phyloP scores from a whole-genome alignment of 1,284 basidiomycete species.

The Puccinia triticina region DNA sequence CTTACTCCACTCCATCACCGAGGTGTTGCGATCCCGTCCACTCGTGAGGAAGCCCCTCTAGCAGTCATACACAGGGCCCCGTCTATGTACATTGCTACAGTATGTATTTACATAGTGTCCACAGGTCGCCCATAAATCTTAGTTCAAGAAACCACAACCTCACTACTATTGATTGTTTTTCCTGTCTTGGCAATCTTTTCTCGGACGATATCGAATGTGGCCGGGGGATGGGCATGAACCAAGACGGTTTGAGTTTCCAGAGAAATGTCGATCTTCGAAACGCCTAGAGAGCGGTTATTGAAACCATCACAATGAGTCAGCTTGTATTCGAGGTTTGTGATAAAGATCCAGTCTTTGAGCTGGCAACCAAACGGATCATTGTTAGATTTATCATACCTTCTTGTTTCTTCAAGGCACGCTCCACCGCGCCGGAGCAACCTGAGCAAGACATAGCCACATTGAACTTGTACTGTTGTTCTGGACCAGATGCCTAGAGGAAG shows the following conservation, averaged over 20 bases:
- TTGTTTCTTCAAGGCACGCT: slow-evolving; percentile 51
- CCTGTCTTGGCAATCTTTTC: slow-evolving; percentile 50
- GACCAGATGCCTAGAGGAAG: slow-evolving; percentile 8
- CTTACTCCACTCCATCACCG: too few relatives aligned
- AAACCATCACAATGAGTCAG: too few relatives aligned
- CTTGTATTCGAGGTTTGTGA: too few relatives aligned
- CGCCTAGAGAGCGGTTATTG: too few relatives aligned
- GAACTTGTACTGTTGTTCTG: slow-evolving; percentile 46
- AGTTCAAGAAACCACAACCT: slow-evolving; percentile 24
- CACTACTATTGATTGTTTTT: slow-evolving; percentile 48
- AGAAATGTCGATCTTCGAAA: slow-evolving; percentile 50
- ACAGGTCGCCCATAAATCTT: too few relatives aligned
- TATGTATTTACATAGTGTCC: too few relatives aligned
- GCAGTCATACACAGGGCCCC: too few relatives aligned
- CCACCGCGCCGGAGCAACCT: slow-evolving; percentile 49
- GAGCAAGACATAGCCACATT: slow-evolving; percentile 45
- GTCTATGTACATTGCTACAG: too few relatives aligned
- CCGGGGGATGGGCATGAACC: slow-evolving; percentile 32
- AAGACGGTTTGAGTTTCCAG: slow-evolving; percentile 51
- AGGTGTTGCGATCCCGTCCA: too few relatives aligned
- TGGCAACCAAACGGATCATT: not conserved
- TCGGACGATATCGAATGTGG: slow-evolving; percentile 48
- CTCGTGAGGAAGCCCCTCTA: too few relatives aligned
- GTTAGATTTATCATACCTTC: slow-evolving; percentile 28
- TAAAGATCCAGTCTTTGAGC: not conserved